Evolutionary conservation across 169 alveolate species (phyloP).

Genomic region (Eimeria necatrix): DNA sequence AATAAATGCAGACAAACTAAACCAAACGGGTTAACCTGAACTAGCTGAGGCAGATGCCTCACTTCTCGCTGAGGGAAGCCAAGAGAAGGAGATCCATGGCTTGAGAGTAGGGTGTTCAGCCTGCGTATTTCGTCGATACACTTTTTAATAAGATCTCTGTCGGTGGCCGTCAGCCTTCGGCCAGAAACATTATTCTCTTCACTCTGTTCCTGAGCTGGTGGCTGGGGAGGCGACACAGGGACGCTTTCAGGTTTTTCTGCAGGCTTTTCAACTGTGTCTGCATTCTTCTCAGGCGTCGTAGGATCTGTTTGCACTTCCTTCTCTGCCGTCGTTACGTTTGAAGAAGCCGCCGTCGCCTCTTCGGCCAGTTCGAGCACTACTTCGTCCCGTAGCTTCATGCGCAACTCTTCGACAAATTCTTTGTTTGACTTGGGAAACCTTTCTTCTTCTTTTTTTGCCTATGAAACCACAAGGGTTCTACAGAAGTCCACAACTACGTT

Average conservation of each 20-base stretch:
- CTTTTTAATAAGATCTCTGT: background rate
- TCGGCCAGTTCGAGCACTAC: conserved; percentile 46
- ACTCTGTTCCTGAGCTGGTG: background rate
- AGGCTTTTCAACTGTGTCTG: background rate
- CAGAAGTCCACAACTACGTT: too few relatives aligned
- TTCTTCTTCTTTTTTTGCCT: conserved; percentile 52
- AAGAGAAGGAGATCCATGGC: background rate
- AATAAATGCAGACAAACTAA: too few relatives aligned
- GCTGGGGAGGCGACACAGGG: background rate
- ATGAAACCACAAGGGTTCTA: background rate
- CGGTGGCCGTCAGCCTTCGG: conserved; percentile 26
- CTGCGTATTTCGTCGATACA: conserved; percentile 48
- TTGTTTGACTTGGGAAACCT: conserved; percentile 5
- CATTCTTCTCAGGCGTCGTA: background rate
- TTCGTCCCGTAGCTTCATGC: conserved; percentile 31
- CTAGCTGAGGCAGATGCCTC: background rate
- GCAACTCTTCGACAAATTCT: conserved; percentile 35
- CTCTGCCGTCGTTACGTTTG: conserved; percentile 2
- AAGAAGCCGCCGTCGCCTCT: conserved; percentile 19
- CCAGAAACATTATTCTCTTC: background rate
- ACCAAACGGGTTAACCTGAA: too few relatives aligned
- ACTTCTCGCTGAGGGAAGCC: background rate
- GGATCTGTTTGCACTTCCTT: conserved; percentile 47
- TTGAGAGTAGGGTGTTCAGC: background rate
- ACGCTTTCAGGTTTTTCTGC: background rate